Percentiles rank a stretch among this genome's conserved stretches.
Conservation (phyloP, 139 green algal genomes). For the Ettlia oleoabundans region DNA sequence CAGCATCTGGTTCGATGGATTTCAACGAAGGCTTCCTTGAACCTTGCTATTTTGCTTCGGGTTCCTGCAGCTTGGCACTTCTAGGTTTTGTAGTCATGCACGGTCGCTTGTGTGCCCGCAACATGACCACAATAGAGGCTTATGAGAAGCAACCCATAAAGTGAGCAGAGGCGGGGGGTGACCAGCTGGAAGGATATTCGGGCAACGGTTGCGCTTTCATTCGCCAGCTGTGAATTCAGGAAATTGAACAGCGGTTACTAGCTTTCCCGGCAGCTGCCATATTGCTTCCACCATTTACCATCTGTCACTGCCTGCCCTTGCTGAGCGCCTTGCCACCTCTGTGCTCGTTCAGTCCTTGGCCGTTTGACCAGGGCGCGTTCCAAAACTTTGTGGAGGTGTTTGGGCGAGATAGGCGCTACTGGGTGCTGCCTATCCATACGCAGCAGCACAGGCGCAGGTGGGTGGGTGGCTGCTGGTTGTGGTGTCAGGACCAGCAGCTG, state of each 20-base stretch:
- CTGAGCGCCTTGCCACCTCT: too few relatives aligned
- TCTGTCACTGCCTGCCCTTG: background rate
- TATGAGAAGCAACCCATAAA: constrained; percentile 83
- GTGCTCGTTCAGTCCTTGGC: constrained; percentile 61
- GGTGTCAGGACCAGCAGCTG: too few relatives aligned
- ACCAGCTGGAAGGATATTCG: too few relatives aligned
- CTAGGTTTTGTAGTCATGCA: constrained; percentile 88
- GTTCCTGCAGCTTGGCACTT: constrained; percentile 60
- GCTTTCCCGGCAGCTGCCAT: too few relatives aligned
- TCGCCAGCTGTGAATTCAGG: too few relatives aligned
- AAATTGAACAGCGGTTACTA: too few relatives aligned
- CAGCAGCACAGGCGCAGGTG: background rate
- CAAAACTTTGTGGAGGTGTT: constrained; percentile 84
- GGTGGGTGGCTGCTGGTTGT: too few relatives aligned
- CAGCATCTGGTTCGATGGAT: too few relatives aligned
- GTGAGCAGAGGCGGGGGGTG: background rate
- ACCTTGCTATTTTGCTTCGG: too few relatives aligned
- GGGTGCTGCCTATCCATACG: constrained; percentile 64
- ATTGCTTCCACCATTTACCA: too few relatives aligned
- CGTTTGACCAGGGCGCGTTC: constrained; percentile 69
- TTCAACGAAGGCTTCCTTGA: too few relatives aligned
- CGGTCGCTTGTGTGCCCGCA: constrained; percentile 54
- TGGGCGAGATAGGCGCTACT: constrained; percentile 59
- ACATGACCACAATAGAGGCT: constrained; percentile 90
- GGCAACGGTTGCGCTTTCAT: too few relatives aligned